Base-by-base conservation (phyloP, 495 filamentous ascomycete species). In the Neurospora intermedia region DNA sequence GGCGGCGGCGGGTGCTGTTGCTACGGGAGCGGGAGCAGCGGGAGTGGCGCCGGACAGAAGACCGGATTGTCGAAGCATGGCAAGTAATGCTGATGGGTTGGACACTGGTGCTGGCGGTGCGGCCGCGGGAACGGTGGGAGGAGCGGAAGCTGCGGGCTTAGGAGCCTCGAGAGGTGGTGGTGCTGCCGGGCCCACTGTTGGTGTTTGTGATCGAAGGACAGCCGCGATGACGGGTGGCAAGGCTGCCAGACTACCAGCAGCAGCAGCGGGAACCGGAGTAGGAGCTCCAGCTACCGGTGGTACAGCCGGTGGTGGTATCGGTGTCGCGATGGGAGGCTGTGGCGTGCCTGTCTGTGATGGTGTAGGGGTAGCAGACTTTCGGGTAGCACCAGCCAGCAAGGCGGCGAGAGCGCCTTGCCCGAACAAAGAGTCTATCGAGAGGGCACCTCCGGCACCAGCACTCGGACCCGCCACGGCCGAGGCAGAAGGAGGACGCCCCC, bases 331-430 rank as follows among this genome's bases (percentile, higher is more conserved):
- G 66, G 81, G 80, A 13, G 82, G 76, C 72, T 82, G 77, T 66
- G 80, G 72, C 72, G 83, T 79, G 59, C 80, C 76, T 38, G 82
- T 79, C 59, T 82, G 79, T 69, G 85, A 40, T 70, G 84, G 80
- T 70, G 81, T 75, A 73, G 84, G 78, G 48, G 85, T 85, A 72
- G 82, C 78, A 74, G 84, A 81, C 75, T 84, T 83, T 72, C 80
- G 79, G 75, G 82, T 81, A 38, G 48, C 43, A 23, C 70, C 76
- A 16, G 78, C 72, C 75, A 87, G 80, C 69, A 87, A 75, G 43
- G 85, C 76, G 74, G 86, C 86, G 66, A 89, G 77, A 74, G 87
- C 82, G 74, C 85, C 86, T 74, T 86, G 79, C 43, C 87, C 87
- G 48, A 88, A 81, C 69, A 89, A 74, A 40, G 83, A 81, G 77